These are phyloP conservation scores for Metschnikowia shivogae DNA, from an alignment of 805 yeast genomes.

Conservation along the genomic window DNA sequence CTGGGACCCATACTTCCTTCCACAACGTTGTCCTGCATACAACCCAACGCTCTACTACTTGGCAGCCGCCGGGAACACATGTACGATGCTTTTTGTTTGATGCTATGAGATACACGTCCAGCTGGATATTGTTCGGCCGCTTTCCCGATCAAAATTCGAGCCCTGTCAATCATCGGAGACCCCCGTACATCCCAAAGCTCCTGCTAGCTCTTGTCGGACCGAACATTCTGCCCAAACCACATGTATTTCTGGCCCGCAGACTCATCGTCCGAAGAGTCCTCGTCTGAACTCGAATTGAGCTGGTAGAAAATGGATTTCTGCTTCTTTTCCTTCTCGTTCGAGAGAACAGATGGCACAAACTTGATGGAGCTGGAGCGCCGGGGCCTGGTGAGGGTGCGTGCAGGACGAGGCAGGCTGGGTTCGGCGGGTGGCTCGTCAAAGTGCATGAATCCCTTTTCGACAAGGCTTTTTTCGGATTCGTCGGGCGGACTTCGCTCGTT, in stretches of 20 bases:
- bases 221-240: slow-evolving; percentile 40
- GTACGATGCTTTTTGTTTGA: too few relatives aligned
- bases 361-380: slow-evolving; percentile 27
- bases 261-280: slow-evolving; percentile 14
- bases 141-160: too few relatives aligned
- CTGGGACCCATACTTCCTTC: too few relatives aligned
- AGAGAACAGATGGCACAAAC: slow-evolving; percentile 26
- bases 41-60: too few relatives aligned
- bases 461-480: slow-evolving; percentile 9
- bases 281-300: slow-evolving; percentile 18
- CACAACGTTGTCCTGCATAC: too few relatives aligned
- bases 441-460: slow-evolving; percentile 19
- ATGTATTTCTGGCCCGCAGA: slow-evolving; percentile 20
- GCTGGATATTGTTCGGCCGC: too few relatives aligned
- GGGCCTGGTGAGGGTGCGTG: slow-evolving; percentile 2
- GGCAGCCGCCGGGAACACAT: too few relatives aligned
- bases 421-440: slow-evolving; percentile 4
- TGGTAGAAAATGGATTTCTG: slow-evolving; percentile 30
- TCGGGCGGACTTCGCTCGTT: slow-evolving; percentile 13
- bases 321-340: slow-evolving; percentile 9
- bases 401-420: background rate
- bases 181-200: background rate
- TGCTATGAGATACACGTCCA: too few relatives aligned
- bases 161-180: background rate
- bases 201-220: background rate